Evolutionary conservation across 306 rosid genomes (phyloP).

Genomic region (Citrullus amarus): DNA sequence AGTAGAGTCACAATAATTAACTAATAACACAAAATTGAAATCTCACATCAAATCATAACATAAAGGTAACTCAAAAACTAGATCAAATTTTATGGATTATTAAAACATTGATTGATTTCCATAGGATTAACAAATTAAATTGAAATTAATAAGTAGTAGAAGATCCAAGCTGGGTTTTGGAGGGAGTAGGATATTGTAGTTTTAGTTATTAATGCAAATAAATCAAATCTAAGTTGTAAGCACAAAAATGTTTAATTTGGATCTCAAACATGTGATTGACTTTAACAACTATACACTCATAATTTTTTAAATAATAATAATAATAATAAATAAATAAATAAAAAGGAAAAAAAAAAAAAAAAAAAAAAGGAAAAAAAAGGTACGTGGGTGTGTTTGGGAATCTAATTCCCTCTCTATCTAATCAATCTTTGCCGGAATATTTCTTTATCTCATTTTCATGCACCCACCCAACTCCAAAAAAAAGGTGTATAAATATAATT

Average conservation of each 20-base stretch:
- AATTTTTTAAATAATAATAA: background rate
- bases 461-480: conserved; percentile 6
- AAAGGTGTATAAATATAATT: background rate
- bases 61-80: too few relatives aligned
- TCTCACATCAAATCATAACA: too few relatives aligned
- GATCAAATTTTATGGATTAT: too few relatives aligned
- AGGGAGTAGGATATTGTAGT: too few relatives aligned
- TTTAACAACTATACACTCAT: background rate
- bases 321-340: background rate
- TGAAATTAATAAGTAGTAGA: background rate
- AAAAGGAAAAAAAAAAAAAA: background rate
- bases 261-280: conserved; percentile 15
- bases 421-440: conserved; percentile 33
- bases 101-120: too few relatives aligned
- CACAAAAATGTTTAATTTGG: background rate
- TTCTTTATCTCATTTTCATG: conserved; percentile 33
- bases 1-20: too few relatives aligned
- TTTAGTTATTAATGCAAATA: background rate
- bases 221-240: background rate
- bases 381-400: conserved; percentile 25
- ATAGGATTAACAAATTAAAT: too few relatives aligned
- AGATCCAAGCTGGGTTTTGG: background rate
- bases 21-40: too few relatives aligned
- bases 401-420: conserved; percentile 37
- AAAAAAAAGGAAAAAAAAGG: background rate